These are phyloP conservation scores for Phalaenopsis hybrid DNA, from an alignment of 116 monocot species.

Conservation along the genomic window DNA sequence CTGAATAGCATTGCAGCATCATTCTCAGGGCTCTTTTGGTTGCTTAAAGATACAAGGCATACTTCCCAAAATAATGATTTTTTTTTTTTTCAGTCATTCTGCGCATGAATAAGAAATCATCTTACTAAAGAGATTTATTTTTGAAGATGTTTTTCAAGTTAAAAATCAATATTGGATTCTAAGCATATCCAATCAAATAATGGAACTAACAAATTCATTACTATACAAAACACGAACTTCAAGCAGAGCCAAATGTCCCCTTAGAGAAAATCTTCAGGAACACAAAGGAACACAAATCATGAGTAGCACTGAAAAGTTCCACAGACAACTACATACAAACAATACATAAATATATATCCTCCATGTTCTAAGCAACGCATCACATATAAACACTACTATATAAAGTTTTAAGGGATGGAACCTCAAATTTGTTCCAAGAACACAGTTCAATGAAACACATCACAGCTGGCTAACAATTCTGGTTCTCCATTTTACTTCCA, in stretches of 20 bases:
- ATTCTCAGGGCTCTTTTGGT: background rate
- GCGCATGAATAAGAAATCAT: too few species aligned
- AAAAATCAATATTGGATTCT: too few species aligned
- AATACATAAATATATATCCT: background rate
- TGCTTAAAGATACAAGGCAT: background rate
- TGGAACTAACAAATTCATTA: background rate
- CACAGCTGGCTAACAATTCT: background rate
- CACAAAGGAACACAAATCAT: constrained; percentile 2
- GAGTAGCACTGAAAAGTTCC: background rate
- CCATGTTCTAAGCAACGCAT: background rate
- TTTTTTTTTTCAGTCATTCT: too few species aligned
- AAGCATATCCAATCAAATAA: background rate
- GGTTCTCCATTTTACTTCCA: constrained; percentile 1
- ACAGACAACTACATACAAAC: background rate
- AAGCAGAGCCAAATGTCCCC: background rate
- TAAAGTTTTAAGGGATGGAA: background rate
- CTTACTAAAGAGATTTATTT: too few species aligned
- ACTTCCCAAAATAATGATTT: background rate
- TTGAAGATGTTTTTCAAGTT: too few species aligned
- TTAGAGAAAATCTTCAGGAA: background rate
- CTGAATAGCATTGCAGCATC: background rate
- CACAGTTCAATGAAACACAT: constrained; percentile 2
- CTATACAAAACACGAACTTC: background rate
- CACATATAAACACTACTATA: constrained; percentile 1
- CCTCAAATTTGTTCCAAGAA: background rate